Evolutionary conservation across 2,329 filamentous ascomycete species (phyloP).

Genomic region (Annulohypoxylon truncatum): DNA sequence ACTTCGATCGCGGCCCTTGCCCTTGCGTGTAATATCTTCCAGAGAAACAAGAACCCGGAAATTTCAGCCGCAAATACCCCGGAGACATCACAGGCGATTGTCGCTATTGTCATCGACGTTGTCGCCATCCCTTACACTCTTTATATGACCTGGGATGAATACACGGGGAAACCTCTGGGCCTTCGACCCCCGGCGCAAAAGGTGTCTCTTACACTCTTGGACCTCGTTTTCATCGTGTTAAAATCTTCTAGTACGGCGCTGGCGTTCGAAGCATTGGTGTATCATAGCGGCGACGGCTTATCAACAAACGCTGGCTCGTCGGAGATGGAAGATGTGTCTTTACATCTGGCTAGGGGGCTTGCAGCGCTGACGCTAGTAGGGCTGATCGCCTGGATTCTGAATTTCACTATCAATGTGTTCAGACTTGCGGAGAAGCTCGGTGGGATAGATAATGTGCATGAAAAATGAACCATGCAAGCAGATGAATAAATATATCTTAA

Average conservation of each 20-base stretch:
- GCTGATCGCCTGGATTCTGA: conserved; percentile 88
- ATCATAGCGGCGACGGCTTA: conserved; percentile 55
- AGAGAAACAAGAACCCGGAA: conserved; percentile 59
- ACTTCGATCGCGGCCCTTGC: conserved; percentile 86
- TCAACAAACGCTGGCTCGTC: conserved; percentile 49
- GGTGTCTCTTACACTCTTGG: conserved; percentile 87
- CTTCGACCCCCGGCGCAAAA: conserved; percentile 86
- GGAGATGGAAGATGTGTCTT: conserved; percentile 64
- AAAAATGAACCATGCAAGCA: conserved; percentile 41
- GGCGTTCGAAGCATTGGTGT: conserved; percentile 85
- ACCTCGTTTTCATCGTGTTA: conserved; percentile 97
- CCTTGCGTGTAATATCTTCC: conserved; percentile 79
- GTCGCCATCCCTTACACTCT: conserved; percentile 89
- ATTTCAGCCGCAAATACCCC: conserved; percentile 54
- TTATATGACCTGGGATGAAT: conserved; percentile 97
- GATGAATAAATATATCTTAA: conserved; percentile 37
- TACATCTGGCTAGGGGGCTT: conserved; percentile 74
- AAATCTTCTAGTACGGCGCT: conserved; percentile 92
- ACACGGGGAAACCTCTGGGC: conserved; percentile 91
- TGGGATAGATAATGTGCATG: conserved; percentile 61
- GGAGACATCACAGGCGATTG: conserved; percentile 81
- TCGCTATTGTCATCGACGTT: conserved; percentile 89
- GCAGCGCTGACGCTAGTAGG: conserved; percentile 83
- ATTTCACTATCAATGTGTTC: conserved; percentile 87
- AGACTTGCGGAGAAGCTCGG: conserved; percentile 72